Conservation (phyloP, 129 eudicot genomes). For the Artemisia tridentata region DNA sequence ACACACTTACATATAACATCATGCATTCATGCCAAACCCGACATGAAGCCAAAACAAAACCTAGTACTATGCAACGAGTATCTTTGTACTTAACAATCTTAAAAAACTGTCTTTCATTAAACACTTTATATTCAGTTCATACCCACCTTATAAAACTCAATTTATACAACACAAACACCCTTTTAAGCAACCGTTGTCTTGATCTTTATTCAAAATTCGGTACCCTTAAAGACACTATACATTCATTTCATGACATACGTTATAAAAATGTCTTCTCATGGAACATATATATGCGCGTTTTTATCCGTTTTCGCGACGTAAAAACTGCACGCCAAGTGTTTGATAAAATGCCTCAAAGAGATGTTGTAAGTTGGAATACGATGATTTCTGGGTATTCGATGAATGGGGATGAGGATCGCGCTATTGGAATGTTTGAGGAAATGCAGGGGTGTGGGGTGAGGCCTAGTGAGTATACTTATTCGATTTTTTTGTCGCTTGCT, state of each 20-base stretch:
- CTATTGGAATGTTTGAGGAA: constrained; percentile 30
- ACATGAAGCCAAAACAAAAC: constrained; percentile 29
- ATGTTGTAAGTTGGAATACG: constrained; percentile 73
- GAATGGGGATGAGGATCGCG: constrained; percentile 37
- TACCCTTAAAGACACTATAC: constrained; percentile 37
- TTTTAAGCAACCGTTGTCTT: constrained; percentile 57
- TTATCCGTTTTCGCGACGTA: constrained; percentile 34
- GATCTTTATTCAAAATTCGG: constrained; percentile 51
- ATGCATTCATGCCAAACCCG: not conserved
- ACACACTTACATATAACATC: too few species aligned
- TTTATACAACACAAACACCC: constrained; percentile 42
- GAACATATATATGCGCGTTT: constrained; percentile 63
- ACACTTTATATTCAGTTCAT: constrained; percentile 47
- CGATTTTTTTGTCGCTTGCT: constrained; percentile 48
- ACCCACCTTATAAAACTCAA: constrained; percentile 62
- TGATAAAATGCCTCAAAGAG: constrained; percentile 61
- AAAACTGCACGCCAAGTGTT: constrained; percentile 53
- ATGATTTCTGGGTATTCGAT: constrained; percentile 52
- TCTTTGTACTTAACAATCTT: constrained; percentile 39
- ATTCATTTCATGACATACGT: constrained; percentile 51
- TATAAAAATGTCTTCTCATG: constrained; percentile 67
- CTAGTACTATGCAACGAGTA: constrained; percentile 19
- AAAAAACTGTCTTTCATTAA: constrained; percentile 38
- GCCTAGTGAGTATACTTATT: constrained; percentile 60
- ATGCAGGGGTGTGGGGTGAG: constrained; percentile 48